These are phyloP conservation scores for Paecilomyces dactylethromorphus DNA, from an alignment of 2,329 filamentous ascomycete species.

Conservation along the genomic window DNA sequence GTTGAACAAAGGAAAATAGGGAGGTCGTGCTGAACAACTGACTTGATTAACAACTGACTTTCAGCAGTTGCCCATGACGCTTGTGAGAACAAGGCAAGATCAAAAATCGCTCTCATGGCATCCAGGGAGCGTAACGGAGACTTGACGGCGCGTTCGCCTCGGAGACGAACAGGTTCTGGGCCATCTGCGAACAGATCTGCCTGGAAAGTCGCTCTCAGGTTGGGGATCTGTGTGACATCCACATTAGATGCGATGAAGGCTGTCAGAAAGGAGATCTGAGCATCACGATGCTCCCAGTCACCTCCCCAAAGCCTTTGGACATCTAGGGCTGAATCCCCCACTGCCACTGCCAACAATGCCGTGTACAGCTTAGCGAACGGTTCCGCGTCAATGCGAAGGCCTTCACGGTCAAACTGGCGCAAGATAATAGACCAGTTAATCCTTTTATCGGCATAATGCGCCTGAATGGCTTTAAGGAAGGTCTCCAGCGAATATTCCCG, in stretches of 20 bases:
- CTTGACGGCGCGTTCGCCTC: constrained; percentile 63
- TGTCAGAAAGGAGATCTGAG: constrained; percentile 88
- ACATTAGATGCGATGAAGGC: constrained; percentile 75
- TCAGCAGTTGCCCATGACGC: constrained; percentile 52
- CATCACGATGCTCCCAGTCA: constrained; percentile 74
- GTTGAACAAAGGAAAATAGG: constrained; percentile 47
- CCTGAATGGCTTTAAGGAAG: constrained; percentile 53
- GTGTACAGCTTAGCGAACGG: constrained; percentile 81
- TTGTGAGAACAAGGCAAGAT: constrained; percentile 54
- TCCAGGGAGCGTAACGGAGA: constrained; percentile 85
- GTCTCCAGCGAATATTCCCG: constrained; percentile 62
- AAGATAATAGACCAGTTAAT: constrained; percentile 66
- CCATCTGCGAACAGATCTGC: constrained; percentile 56
- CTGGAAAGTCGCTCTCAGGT: constrained; percentile 71
- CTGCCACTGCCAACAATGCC: constrained; percentile 66
- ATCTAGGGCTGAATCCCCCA: constrained; percentile 60
- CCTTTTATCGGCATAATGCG: constrained; percentile 49
- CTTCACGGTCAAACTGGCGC: constrained; percentile 71
- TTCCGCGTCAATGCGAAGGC: constrained; percentile 65
- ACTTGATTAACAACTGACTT: constrained; percentile 51
- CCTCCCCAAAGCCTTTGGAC: constrained; percentile 89
- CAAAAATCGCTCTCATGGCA: constrained; percentile 64
- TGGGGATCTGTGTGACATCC: constrained; percentile 78
- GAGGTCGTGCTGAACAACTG: constrained; percentile 50
- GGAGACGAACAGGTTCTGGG: constrained; percentile 52